A percentile compares a stretch with the other conserved stretches of the same genome.
These are phyloP conservation scores for Ulmus americana DNA, from an alignment of 331 rosid genomes.

Conservation along the genomic window DNA sequence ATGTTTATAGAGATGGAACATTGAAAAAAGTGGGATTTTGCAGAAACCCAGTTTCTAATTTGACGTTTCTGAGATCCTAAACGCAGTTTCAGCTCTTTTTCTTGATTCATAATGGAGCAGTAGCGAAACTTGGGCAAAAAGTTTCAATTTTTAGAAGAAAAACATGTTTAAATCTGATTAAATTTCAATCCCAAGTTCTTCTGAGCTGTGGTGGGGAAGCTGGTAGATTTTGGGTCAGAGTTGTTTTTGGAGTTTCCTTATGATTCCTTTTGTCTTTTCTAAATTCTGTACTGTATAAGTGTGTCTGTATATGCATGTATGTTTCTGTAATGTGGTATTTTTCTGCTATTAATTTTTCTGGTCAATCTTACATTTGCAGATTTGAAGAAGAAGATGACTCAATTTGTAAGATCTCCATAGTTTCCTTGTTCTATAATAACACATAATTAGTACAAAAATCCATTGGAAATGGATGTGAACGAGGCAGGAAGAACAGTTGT, in stretches of 20 bases:
- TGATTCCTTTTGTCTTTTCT: too few relatives aligned
- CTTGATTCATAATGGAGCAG: too few relatives aligned
- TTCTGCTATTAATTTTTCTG: background rate
- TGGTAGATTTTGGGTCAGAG: too few relatives aligned
- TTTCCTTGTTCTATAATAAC: background rate
- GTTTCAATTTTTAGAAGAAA: too few relatives aligned
- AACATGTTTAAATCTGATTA: too few relatives aligned
- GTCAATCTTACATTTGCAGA: constrained; percentile 8
- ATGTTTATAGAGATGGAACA: background rate
- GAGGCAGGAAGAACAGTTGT: constrained; percentile 66
- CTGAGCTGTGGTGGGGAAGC: too few relatives aligned
- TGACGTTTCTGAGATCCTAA: background rate
- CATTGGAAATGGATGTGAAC: constrained; percentile 57
- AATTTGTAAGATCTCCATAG: background rate
- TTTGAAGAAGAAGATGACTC: background rate
- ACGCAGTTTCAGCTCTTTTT: too few relatives aligned
- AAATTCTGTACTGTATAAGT: too few relatives aligned
- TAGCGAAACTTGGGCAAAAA: too few relatives aligned
- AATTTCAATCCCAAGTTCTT: too few relatives aligned
- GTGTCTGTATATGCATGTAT: background rate
- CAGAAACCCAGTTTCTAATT: background rate
- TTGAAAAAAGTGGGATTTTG: too few relatives aligned
- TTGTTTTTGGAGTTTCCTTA: too few relatives aligned
- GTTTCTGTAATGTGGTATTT: background rate
- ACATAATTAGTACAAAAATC: background rate